A percentile compares a stretch with the other conserved stretches of the same genome.
phyloP scores from a whole-genome alignment of 257 asterid genomes.

The Primulina eburnea region DNA sequence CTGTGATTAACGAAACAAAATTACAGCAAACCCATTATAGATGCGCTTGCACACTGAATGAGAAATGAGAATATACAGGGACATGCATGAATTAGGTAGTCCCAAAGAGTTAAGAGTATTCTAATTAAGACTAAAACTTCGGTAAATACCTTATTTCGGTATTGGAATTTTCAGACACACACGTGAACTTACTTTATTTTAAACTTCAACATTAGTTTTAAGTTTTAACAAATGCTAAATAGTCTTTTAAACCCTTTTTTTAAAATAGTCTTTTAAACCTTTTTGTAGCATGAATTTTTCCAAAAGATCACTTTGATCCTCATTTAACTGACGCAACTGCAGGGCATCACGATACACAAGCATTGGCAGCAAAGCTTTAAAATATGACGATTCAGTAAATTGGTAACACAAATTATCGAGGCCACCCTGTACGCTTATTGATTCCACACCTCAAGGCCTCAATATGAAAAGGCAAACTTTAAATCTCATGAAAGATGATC shows the following conservation, averaged over 20 bases:
- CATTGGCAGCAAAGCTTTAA: background rate
- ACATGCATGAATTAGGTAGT: background rate
- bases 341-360: background rate
- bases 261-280: background rate
- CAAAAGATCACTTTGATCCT: background rate
- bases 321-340: background rate
- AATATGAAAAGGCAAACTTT: too few species aligned
- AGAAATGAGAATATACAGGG: background rate
- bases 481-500: too few species aligned
- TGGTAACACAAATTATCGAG: background rate
- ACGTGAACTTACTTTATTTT: background rate
- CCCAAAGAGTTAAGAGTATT: background rate
- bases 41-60: background rate
- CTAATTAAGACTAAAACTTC: background rate
- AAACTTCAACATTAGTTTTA: background rate
- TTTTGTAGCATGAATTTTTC: background rate
- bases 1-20: slow-evolving; percentile 33
- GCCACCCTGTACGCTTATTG: background rate
- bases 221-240: background rate
- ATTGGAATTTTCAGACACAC: background rate
- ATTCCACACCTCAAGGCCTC: background rate
- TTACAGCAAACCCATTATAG: background rate
- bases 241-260: background rate
- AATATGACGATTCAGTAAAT: background rate
- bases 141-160: background rate